These are phyloP conservation scores for Serendipita sp. DNA, from an alignment of 768 basidiomycete species.

Conservation along the genomic window DNA sequence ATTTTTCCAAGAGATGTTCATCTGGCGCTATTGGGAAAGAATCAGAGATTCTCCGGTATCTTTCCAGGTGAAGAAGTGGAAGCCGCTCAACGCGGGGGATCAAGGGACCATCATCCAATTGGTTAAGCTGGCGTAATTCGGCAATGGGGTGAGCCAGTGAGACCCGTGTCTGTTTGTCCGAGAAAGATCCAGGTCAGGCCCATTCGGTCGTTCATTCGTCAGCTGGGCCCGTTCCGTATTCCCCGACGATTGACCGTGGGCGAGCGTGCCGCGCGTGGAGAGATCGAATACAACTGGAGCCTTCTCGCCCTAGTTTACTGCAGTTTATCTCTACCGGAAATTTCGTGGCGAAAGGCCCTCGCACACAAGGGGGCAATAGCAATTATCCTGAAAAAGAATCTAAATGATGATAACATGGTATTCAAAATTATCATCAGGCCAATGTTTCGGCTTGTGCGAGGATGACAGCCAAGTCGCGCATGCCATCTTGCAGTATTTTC, in stretches of 20 bases:
- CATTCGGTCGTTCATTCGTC: background rate
- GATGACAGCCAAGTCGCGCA: slow-evolving; percentile 51
- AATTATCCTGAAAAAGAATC: background rate
- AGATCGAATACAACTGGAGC: background rate
- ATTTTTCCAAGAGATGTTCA: no score
- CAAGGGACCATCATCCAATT: no score
- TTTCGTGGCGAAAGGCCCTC: background rate
- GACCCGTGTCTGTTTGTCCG: background rate
- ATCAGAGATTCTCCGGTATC: no score
- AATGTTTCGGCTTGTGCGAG: background rate
- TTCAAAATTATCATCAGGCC: background rate
- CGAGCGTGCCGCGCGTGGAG: background rate
- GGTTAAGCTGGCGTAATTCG: no score
- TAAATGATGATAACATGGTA: background rate
- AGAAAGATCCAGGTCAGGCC: no score
- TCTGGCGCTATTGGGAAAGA: no score
- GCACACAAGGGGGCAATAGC: background rate
- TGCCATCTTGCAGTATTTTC: slow-evolving; percentile 45
- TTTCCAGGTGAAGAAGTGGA: no score
- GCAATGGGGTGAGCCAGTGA: background rate
- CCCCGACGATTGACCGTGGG: background rate
- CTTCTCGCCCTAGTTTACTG: background rate
- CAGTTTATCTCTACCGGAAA: background rate
- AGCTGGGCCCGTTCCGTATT: background rate
- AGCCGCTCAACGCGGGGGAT: no score